A percentile compares a stretch with the other conserved stretches of the same genome.
Conservation (phyloP, 2,329 filamentous ascomycete species). For the Juglanconis juglandina region DNA sequence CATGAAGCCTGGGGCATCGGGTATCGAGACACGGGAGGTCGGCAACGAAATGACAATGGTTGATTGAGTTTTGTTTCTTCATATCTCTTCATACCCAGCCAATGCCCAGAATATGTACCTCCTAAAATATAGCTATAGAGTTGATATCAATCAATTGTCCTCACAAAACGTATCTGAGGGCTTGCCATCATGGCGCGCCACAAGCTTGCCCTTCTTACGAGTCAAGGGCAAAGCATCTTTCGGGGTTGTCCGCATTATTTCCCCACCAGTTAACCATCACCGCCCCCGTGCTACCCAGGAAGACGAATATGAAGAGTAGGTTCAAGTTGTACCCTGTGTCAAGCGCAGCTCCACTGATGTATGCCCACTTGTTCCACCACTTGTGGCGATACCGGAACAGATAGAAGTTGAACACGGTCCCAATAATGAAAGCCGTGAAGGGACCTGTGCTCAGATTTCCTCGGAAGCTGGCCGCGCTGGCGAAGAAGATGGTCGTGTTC, state of each 20-base stretch:
- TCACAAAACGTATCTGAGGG: no score
- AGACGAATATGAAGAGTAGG: slow-evolving; percentile 21
- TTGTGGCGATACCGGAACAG: slow-evolving; percentile 19
- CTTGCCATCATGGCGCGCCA: no score
- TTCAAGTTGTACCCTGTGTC: slow-evolving; percentile 22
- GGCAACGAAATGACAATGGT: slow-evolving; percentile 16
- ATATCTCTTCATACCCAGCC: no score
- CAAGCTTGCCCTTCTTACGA: no score
- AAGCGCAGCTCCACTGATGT: slow-evolving; percentile 20
- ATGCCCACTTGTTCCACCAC: slow-evolving; percentile 21
- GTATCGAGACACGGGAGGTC: slow-evolving; percentile 30
- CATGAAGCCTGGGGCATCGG: slow-evolving; percentile 62
- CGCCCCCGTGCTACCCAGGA: slow-evolving; percentile 18
- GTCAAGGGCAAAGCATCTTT: slow-evolving; percentile 19
- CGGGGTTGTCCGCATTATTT: slow-evolving; percentile 17
- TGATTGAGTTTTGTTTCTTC: background rate
- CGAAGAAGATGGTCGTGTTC: slow-evolving; percentile 24
- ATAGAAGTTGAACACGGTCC: slow-evolving; percentile 20
- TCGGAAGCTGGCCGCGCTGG: slow-evolving; percentile 17
- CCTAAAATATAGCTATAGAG: no score
- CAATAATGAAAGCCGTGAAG: slow-evolving; percentile 18
- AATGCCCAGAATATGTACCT: no score
- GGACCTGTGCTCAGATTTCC: slow-evolving; percentile 21
- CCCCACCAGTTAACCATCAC: slow-evolving; percentile 23
- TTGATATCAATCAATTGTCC: no score